Evolutionary conservation across 495 filamentous ascomycete species (phyloP).

Genomic region (Aspergillus leporis): DNA sequence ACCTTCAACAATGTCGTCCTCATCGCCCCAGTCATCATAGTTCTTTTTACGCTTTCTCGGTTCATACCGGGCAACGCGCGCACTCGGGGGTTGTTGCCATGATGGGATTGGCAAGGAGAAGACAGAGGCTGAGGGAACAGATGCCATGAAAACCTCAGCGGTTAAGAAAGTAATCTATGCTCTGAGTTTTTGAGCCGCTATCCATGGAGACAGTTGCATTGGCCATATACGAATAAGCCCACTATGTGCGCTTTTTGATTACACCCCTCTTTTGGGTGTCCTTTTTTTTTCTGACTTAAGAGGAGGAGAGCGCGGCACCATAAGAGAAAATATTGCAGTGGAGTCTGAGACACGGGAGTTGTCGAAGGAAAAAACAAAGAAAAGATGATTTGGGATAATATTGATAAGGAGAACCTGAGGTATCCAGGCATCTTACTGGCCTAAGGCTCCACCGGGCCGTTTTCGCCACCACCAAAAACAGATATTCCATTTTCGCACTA

Average conservation of each 20-base stretch:
- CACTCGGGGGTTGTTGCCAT: slow-evolving; percentile 38
- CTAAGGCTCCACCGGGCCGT: slow-evolving; percentile 3
- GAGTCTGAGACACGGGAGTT: neutral
- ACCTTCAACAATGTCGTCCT: slow-evolving; percentile 20
- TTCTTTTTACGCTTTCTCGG: slow-evolving; percentile 40
- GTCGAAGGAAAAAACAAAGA: neutral
- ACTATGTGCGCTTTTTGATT: neutral
- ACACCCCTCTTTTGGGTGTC: neutral
- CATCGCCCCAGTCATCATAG: slow-evolving; percentile 28
- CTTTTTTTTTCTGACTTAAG: neutral
- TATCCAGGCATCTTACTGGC: neutral
- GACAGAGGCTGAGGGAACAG: slow-evolving; percentile 32
- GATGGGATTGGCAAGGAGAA: slow-evolving; percentile 45
- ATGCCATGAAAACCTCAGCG: slow-evolving; percentile 31
- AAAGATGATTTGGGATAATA: neutral
- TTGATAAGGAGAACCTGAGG: neutral
- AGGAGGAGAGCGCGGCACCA: neutral
- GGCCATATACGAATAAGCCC: neutral
- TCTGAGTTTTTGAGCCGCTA: slow-evolving; percentile 4
- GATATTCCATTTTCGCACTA: neutral
- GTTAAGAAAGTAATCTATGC: slow-evolving; percentile 9
- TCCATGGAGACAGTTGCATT: slow-evolving; percentile 16
- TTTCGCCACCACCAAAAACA: neutral
- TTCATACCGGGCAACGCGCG: slow-evolving; percentile 41
- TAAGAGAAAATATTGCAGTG: neutral